Conservation (phyloP, 768 basidiomycete species). For the Rhizopogon rudus region DNA sequence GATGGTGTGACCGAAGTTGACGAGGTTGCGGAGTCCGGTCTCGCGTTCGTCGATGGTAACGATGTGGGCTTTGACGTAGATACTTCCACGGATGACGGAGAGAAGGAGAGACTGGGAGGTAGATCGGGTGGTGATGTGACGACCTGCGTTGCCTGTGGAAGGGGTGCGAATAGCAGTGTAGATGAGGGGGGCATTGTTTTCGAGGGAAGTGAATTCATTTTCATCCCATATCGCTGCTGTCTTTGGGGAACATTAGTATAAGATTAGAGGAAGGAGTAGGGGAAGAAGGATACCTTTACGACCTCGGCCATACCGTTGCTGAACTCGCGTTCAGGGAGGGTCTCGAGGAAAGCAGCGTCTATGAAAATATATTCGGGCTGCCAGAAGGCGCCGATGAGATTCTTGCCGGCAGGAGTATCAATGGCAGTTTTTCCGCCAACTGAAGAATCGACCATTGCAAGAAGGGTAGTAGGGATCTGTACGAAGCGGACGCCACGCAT, state of each 20-base stretch:
- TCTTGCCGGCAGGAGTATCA: slow-evolving; percentile 97
- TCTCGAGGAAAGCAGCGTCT: slow-evolving; percentile 93
- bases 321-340: slow-evolving; percentile 87
- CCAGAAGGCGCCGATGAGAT: slow-evolving; percentile 98
- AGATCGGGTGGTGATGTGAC: slow-evolving; percentile 62
- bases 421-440: slow-evolving; percentile 99
- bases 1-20: slow-evolving; percentile 98
- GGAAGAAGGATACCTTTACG: slow-evolving; percentile 64
- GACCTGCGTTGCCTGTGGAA: slow-evolving; percentile 51
- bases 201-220: slow-evolving; percentile 80
- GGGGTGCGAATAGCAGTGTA: slow-evolving; percentile 68
- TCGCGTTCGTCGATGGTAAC: slow-evolving; percentile 97
- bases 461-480: slow-evolving; percentile 93
- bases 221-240: slow-evolving; percentile 99
- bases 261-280: not conserved
- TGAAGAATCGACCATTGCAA: slow-evolving; percentile 98
- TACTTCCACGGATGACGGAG: slow-evolving; percentile 87
- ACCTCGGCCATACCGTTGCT: slow-evolving; percentile 99
- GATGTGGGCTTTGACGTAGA: slow-evolving; percentile 94
- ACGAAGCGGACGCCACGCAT: slow-evolving; percentile 97
- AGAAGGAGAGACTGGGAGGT: slow-evolving; percentile 80
- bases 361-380: slow-evolving; percentile 98
- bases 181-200: slow-evolving; percentile 81
- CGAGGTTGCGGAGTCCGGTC: slow-evolving; percentile 93
- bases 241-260: slow-evolving; percentile 33